A percentile compares a stretch with the other conserved stretches of the same genome.
These are phyloP conservation scores for Hypoxylon sp. DNA, from an alignment of 2,329 filamentous ascomycete genomes.

Conservation along the genomic window DNA sequence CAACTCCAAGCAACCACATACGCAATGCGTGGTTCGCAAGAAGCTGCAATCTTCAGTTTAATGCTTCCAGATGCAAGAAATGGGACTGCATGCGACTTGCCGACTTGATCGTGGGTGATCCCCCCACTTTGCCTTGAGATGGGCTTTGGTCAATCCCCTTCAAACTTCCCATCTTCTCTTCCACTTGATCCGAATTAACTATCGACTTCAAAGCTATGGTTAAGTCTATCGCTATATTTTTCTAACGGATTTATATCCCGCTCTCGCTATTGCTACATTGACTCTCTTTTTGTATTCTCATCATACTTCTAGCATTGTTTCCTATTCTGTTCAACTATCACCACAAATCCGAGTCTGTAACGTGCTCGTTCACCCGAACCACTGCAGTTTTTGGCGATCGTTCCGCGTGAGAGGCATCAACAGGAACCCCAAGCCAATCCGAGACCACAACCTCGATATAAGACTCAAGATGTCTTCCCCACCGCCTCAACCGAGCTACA, in stretches of 20 bases:
- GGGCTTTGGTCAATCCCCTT: background rate
- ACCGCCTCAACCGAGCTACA: background rate
- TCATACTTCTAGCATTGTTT: background rate
- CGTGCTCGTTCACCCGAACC: background rate
- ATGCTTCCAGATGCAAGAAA: background rate
- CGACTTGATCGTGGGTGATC: background rate
- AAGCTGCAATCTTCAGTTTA: background rate
- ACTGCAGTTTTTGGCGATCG: background rate
- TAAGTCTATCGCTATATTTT: background rate
- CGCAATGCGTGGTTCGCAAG: background rate
- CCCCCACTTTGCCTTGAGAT: background rate
- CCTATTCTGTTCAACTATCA: background rate
- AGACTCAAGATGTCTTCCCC: background rate
- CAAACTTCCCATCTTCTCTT: constrained; percentile 1
- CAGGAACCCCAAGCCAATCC: background rate
- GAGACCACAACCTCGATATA: background rate
- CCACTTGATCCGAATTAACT: background rate
- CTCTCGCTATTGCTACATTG: background rate
- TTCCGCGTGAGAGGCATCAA: background rate
- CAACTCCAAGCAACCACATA: background rate
- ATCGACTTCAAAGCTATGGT: background rate
- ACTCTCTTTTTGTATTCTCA: background rate
- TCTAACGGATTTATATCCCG: background rate
- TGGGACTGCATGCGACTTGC: constrained; percentile 3
- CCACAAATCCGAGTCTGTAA: background rate